Evolutionary conservation across 805 yeast genomes (phyloP).

Genomic region (Clavispora carvajalis): DNA sequence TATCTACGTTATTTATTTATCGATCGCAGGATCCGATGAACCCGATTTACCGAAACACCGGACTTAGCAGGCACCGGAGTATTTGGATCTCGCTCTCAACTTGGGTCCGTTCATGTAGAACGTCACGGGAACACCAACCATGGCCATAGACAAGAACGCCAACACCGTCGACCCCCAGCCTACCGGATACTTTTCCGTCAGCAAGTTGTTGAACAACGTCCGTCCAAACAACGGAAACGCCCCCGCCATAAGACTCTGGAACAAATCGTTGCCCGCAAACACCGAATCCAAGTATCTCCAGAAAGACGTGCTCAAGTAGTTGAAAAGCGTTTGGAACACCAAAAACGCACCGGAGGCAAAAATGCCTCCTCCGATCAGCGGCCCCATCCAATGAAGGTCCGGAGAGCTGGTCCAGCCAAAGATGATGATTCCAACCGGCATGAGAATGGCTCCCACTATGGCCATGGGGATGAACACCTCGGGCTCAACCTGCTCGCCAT

Average conservation of each 20-base stretch:
- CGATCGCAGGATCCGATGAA: no score
- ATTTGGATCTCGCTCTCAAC: conserved; percentile 11
- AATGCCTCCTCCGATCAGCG: conserved; percentile 17
- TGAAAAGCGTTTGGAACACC: conserved; percentile 48
- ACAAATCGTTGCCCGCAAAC: conserved; percentile 51
- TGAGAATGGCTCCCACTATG: conserved; percentile 18
- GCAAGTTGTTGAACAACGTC: conserved; percentile 50
- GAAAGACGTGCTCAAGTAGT: conserved; percentile 46
- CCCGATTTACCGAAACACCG: no score
- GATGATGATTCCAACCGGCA: conserved; percentile 19
- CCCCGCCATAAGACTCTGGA: conserved; percentile 49
- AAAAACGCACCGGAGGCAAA: conserved; percentile 28
- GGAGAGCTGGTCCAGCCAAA: conserved; percentile 19
- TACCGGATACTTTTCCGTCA: conserved; percentile 48
- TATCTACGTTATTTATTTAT: no score
- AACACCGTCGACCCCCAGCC: conserved; percentile 52
- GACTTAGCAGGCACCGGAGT: conserved; percentile 2
- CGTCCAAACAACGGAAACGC: conserved; percentile 62
- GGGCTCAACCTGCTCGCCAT: conserved; percentile 28
- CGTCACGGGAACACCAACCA: conserved; percentile 7
- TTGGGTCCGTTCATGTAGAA: conserved; percentile 10
- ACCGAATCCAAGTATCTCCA: conserved; percentile 51
- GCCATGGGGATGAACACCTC: conserved; percentile 35
- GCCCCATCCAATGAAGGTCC: conserved; percentile 18
- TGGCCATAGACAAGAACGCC: conserved; percentile 2